phyloP scores from a whole-genome alignment of 768 basidiomycete species.

The Lepiota venenata region DNA sequence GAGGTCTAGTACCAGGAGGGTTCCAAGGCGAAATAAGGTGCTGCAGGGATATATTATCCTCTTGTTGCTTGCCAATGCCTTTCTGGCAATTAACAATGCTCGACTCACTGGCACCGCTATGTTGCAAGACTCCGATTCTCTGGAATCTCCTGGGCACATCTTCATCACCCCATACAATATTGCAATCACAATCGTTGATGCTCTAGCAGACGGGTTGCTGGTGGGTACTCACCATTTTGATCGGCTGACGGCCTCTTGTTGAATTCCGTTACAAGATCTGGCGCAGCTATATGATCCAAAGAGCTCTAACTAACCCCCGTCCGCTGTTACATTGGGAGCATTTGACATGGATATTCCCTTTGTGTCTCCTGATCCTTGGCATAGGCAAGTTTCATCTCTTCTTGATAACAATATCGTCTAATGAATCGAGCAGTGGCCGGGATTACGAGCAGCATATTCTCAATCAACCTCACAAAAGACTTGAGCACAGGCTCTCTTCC shows the following conservation, averaged over 20 bases:
- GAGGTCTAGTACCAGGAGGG: not conserved
- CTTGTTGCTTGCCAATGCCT: not conserved
- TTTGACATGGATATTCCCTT: not conserved
- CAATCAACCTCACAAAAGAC: not conserved
- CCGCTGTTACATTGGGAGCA: not conserved
- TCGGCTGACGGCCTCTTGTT: not conserved
- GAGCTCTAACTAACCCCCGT: not conserved
- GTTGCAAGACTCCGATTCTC: not conserved
- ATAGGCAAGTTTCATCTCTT: not conserved
- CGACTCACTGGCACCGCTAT: not conserved
- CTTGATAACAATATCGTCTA: not conserved
- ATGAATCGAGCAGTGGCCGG: not conserved
- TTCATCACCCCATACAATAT: not conserved
- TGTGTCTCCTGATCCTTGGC: not conserved
- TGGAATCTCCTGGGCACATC: not conserved
- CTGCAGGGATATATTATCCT: not conserved
- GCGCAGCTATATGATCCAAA: not conserved
- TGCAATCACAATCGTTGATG: not conserved
- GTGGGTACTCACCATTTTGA: not conserved
- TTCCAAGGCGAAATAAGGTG: not conserved
- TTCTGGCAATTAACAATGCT: not conserved
- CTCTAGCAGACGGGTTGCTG: not conserved
- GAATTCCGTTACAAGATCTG: not conserved
- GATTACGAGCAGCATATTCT: no score
- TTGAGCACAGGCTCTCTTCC: not conserved